Evolutionary conservation across 2,329 filamentous ascomycete genomes (phyloP).

Genomic region (Fusarium sp.): DNA sequence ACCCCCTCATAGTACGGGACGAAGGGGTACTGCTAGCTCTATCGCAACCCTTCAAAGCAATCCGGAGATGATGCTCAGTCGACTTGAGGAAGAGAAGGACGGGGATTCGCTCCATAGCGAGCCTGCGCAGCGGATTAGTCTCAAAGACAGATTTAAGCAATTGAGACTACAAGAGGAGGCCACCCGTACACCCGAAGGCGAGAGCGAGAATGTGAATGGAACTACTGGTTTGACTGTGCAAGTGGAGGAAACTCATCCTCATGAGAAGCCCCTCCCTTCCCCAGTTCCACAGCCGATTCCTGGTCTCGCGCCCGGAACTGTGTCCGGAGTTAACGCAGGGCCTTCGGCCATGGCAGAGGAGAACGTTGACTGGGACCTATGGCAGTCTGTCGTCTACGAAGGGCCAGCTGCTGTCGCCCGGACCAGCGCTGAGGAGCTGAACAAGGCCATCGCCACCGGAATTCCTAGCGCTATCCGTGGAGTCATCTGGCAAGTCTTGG

Average conservation of each 20-base stretch:
- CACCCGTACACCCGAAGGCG: conserved; percentile 61
- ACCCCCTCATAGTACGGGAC: conserved; percentile 59
- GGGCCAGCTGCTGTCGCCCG: conserved; percentile 89
- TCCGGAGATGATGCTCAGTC: conserved; percentile 81
- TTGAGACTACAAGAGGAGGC: conserved; percentile 81
- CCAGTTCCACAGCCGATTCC: conserved; percentile 74
- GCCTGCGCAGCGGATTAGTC: conserved; percentile 67
- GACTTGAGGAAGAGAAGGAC: conserved; percentile 78
- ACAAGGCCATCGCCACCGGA: conserved; percentile 88
- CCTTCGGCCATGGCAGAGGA: conserved; percentile 76
- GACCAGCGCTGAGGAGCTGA: conserved; percentile 89
- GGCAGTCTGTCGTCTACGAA: conserved; percentile 96
- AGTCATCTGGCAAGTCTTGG: conserved; percentile 98
- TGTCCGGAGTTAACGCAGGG: conserved; percentile 81
- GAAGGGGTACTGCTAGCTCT: conserved; percentile 82
- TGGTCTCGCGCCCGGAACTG: conserved; percentile 84
- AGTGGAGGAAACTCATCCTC: conserved; percentile 41
- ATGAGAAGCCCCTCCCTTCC: conserved; percentile 53
- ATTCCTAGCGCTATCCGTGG: conserved; percentile 96
- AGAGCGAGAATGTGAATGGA: conserved; percentile 62
- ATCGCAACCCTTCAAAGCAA: conserved; percentile 84
- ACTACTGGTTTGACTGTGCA: conserved; percentile 37
- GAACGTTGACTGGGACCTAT: conserved; percentile 98
- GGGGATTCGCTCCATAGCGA: conserved; percentile 57
- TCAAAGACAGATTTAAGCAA: conserved; percentile 84